Evolutionary conservation across 2,329 filamentous ascomycete genomes (phyloP).

Genomic region (Chrysoporthe deuterocubensis): DNA sequence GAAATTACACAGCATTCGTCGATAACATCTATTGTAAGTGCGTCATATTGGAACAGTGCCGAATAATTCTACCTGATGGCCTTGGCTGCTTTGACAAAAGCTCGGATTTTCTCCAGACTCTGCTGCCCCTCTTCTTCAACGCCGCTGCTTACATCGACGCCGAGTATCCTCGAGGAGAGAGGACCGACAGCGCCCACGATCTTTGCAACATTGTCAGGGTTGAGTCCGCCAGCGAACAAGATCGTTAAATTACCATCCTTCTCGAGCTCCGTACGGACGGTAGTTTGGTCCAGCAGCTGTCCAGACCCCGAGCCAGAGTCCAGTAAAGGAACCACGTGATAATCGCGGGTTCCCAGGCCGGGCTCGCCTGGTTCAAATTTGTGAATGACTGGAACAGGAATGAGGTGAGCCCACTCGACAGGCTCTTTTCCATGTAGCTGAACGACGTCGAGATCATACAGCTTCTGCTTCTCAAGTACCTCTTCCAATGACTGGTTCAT

Average conservation of each 20-base stretch:
- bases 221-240: constrained; percentile 83
- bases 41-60: not conserved
- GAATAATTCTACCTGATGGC: constrained; percentile 47
- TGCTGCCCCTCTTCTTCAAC: constrained; percentile 86
- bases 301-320: constrained; percentile 89
- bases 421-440: constrained; percentile 94
- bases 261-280: constrained; percentile 68
- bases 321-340: constrained; percentile 81
- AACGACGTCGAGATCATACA: constrained; percentile 81
- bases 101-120: constrained; percentile 76
- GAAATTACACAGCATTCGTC: not conserved
- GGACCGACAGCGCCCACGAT: constrained; percentile 67
- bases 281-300: constrained; percentile 71
- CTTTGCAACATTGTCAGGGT: constrained; percentile 75
- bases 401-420: constrained; percentile 84
- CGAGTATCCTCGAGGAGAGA: constrained; percentile 67
- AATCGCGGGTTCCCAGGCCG: constrained; percentile 75
- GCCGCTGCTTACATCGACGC: constrained; percentile 92
- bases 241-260: constrained; percentile 73
- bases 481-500: constrained; percentile 86
- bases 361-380: constrained; percentile 78
- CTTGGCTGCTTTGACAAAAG: constrained; percentile 80
- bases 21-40: not conserved
- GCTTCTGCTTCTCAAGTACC: constrained; percentile 75
- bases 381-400: constrained; percentile 89